Conservation (phyloP, 129 eudicot species). For the Flaveria sonorensis region DNA sequence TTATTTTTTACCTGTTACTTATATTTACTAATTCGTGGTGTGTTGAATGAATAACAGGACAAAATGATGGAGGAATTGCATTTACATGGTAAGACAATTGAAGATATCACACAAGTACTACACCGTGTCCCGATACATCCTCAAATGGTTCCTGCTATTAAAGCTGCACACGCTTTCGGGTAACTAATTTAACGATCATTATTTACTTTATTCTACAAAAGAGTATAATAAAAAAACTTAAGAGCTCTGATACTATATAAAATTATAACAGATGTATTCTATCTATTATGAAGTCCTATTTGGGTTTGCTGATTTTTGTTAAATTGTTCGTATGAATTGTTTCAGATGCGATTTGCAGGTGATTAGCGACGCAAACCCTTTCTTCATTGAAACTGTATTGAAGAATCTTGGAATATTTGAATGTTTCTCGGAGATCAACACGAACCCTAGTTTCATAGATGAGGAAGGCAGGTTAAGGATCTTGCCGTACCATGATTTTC, state of each 20-base stretch:
- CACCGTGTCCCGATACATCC: constrained; percentile 75
- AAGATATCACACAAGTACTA: constrained; percentile 59
- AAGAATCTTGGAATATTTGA: constrained; percentile 61
- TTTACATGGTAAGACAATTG: constrained; percentile 53
- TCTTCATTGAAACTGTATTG: constrained; percentile 74
- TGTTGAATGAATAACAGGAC: constrained; percentile 45
- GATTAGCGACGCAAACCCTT: constrained; percentile 81
- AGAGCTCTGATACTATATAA: no score
- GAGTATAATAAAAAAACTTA: no score
- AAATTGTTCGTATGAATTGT: not conserved
- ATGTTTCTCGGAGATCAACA: constrained; percentile 73
- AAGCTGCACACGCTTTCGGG: constrained; percentile 71
- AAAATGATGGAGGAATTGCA: constrained; percentile 67
- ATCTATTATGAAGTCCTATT: not conserved
- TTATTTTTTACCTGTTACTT: no score
- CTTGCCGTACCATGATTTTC: constrained; percentile 58
- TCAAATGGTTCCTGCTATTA: constrained; percentile 62
- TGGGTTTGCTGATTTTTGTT: not conserved
- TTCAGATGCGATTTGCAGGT: constrained; percentile 85
- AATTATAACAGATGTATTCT: no score
- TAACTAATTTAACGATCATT: constrained; percentile 18
- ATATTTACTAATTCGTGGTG: not conserved
- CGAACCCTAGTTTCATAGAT: constrained; percentile 64
- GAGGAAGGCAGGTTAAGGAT: constrained; percentile 68
- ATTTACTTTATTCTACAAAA: no score